Percentiles rank a stretch among this genome's conserved stretches.
Conservation (phyloP, 345 rosid genomes). For the Salix brachista region DNA sequence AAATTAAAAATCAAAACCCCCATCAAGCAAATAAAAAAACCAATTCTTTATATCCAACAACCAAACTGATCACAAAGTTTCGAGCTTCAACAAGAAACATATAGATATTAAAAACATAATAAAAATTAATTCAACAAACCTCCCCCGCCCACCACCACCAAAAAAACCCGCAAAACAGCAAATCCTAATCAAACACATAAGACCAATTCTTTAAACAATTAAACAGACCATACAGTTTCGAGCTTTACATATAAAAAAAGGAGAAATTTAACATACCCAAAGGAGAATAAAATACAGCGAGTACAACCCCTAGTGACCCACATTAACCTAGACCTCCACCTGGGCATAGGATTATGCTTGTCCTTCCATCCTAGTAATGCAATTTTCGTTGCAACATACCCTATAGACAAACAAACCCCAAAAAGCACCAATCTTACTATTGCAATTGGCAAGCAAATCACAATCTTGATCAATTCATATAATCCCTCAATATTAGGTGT, state of each 20-base stretch:
- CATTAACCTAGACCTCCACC: slow-evolving; percentile 81
- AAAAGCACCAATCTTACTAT: slow-evolving; percentile 57
- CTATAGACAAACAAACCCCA: slow-evolving; percentile 53
- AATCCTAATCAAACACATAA: not conserved
- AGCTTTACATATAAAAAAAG: not conserved
- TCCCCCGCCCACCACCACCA: not conserved
- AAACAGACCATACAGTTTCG: not conserved
- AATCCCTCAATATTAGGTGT: slow-evolving; percentile 52
- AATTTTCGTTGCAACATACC: slow-evolving; percentile 66
- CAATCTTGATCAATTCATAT: slow-evolving; percentile 70
- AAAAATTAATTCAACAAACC: not conserved
- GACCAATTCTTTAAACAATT: not conserved
- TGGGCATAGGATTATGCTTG: slow-evolving; percentile 78
- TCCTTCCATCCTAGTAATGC: slow-evolving; percentile 87
- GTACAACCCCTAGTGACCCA: slow-evolving; percentile 78
- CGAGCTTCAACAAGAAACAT: not conserved
- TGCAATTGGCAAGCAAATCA: slow-evolving; percentile 69
- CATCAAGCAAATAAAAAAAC: not conserved
- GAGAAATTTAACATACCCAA: slow-evolving; percentile 51
- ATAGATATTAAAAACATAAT: not conserved
- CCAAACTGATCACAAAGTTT: not conserved
- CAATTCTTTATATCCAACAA: not conserved
- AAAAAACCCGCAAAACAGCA: not conserved
- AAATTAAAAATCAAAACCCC: not conserved
- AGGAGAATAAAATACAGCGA: slow-evolving; percentile 79